Evolutionary conservation across 192 early-diverging fungal genomes (phyloP).

Genomic region (Martensiomyces pterosporus): DNA sequence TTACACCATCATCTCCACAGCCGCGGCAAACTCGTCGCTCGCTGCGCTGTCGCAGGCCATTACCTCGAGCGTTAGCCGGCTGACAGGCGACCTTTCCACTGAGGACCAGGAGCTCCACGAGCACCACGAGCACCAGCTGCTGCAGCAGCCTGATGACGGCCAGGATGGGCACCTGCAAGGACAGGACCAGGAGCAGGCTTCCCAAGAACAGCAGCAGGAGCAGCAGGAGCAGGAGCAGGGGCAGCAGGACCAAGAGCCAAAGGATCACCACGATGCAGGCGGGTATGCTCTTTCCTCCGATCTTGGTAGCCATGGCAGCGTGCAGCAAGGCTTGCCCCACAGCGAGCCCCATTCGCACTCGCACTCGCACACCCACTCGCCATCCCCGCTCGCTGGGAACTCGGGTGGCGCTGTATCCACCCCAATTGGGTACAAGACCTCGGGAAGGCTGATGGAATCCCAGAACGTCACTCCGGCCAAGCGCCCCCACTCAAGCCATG

Average conservation of each 20-base stretch:
- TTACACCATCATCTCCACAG: slow-evolving; percentile 31
- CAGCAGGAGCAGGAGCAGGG: slow-evolving; percentile 1
- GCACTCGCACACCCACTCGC: neutral
- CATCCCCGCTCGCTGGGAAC: neutral
- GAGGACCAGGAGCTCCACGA: neutral
- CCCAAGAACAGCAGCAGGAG: neutral
- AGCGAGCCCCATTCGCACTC: neutral
- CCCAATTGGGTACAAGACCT: slow-evolving; percentile 16
- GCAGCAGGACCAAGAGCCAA: neutral
- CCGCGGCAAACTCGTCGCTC: slow-evolving; percentile 28
- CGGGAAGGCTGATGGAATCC: slow-evolving; percentile 10
- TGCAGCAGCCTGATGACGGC: neutral
- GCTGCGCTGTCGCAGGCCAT: slow-evolving; percentile 36
- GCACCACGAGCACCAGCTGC: slow-evolving; percentile 3
- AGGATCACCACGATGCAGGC: neutral
- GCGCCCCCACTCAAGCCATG: slow-evolving; percentile 15
- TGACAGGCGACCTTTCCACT: slow-evolving; percentile 9
- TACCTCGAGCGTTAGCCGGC: slow-evolving; percentile 29
- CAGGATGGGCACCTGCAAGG: neutral
- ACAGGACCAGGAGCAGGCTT: too few species aligned
- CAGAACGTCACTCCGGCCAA: slow-evolving; percentile 26
- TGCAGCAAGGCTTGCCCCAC: too few species aligned
- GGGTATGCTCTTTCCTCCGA: too few species aligned
- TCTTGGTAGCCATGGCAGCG: too few species aligned
- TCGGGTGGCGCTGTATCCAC: slow-evolving; percentile 7